These are phyloP conservation scores for Piloderma croceum DNA, from an alignment of 768 basidiomycete species.

Conservation along the genomic window DNA sequence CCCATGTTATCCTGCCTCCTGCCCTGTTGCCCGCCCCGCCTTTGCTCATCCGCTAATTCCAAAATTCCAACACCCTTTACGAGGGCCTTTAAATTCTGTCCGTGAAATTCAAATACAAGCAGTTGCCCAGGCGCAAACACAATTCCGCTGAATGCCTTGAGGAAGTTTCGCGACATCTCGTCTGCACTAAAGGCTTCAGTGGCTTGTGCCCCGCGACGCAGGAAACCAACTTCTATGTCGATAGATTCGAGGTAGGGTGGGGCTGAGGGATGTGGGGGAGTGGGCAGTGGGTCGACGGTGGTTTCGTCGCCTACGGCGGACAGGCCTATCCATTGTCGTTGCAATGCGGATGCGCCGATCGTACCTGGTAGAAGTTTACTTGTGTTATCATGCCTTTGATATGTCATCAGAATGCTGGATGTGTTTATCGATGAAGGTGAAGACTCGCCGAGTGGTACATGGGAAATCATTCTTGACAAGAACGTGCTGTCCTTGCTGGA, in stretches of 20 bases:
- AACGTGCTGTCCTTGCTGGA: slow-evolving; percentile 66
- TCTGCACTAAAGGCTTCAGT: slow-evolving; percentile 79
- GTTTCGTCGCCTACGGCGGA: slow-evolving; percentile 74
- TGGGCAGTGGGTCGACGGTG: slow-evolving; percentile 54
- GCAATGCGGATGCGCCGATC: slow-evolving; percentile 71
- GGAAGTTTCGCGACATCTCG: slow-evolving; percentile 72
- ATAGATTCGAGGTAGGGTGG: slow-evolving; percentile 69
- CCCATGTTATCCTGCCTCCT: slow-evolving; percentile 43
- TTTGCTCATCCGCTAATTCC: slow-evolving; percentile 60
- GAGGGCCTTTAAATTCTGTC: slow-evolving; percentile 69
- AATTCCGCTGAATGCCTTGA: slow-evolving; percentile 68
- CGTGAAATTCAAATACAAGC: slow-evolving; percentile 84
- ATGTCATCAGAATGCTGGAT: background rate
- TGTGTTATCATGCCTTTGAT: slow-evolving; percentile 72
- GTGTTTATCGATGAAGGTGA: background rate
- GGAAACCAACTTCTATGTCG: slow-evolving; percentile 74
- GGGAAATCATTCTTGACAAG: slow-evolving; percentile 67
- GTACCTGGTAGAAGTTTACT: slow-evolving; percentile 60
- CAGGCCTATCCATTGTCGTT: slow-evolving; percentile 87
- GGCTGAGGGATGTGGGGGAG: slow-evolving; percentile 39
- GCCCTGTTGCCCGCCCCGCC: slow-evolving; percentile 30
- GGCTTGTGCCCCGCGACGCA: slow-evolving; percentile 46
- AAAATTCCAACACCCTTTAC: slow-evolving; percentile 56
- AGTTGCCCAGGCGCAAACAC: slow-evolving; percentile 65
- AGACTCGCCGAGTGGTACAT: slow-evolving; percentile 60